Conservation (phyloP, 805 yeast genomes). For the Ogataea minuta region DNA sequence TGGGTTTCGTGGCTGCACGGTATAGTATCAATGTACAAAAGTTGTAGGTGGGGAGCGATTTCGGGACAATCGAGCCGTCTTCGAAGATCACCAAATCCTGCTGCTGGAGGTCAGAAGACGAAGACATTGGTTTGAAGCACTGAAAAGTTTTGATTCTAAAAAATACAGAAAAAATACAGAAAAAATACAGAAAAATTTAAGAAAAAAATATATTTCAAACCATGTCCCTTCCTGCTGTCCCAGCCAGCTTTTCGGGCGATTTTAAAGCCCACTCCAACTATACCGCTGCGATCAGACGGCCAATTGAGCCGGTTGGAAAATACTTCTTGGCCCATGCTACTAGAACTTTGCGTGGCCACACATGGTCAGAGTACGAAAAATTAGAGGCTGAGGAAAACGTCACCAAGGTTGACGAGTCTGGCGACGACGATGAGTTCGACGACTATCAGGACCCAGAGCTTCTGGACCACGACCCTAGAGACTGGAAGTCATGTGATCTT, state of each 20-base stretch:
- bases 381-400: slow-evolving; percentile 89
- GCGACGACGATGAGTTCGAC: slow-evolving; percentile 66
- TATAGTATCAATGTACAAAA: slow-evolving; percentile 39
- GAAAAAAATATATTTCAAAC: slow-evolving; percentile 7
- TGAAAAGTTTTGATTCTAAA: slow-evolving; percentile 5
- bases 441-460: slow-evolving; percentile 69
- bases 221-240: slow-evolving; percentile 51
- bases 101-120: slow-evolving; percentile 39
- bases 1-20: slow-evolving; percentile 54
- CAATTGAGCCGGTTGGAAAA: slow-evolving; percentile 96
- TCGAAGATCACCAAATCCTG: slow-evolving; percentile 58
- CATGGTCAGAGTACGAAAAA: slow-evolving; percentile 97
- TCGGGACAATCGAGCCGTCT: slow-evolving; percentile 46
- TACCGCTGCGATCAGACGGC: slow-evolving; percentile 67
- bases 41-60: slow-evolving; percentile 20
- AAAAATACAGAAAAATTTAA: neutral
- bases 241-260: slow-evolving; percentile 48
- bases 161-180: no score
- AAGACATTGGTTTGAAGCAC: slow-evolving; percentile 22
- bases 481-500: slow-evolving; percentile 96
- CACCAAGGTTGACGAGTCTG: slow-evolving; percentile 59
- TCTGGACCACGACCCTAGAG: slow-evolving; percentile 91
- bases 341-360: slow-evolving; percentile 92
- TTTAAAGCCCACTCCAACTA: slow-evolving; percentile 50
- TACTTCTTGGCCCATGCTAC: slow-evolving; percentile 95